Conservation (phyloP, 2,329 filamentous ascomycete species). For the Laburnicola sp. region DNA sequence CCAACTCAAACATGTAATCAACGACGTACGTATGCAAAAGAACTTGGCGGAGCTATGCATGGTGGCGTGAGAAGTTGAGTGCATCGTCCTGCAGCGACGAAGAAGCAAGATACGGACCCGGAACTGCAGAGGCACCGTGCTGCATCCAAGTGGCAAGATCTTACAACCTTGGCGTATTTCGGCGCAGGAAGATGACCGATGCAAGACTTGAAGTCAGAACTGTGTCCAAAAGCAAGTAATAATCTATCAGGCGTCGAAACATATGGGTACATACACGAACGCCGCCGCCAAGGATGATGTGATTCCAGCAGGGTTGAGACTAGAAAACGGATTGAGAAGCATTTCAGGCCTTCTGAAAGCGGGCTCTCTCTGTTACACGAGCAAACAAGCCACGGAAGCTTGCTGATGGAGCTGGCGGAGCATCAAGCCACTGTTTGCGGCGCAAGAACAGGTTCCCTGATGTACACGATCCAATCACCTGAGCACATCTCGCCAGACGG, state of each 20-base stretch:
- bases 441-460: slow-evolving; percentile 8
- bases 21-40: neutral
- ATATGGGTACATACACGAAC: no score
- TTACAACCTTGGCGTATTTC: no score
- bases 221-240: no score
- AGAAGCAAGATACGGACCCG: neutral
- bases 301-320: neutral
- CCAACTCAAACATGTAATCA: neutral
- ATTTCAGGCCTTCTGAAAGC: neutral
- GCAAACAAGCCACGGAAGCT: slow-evolving; percentile 6
- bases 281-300: slow-evolving; percentile 3
- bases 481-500: neutral
- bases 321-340: neutral
- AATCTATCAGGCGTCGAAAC: no score
- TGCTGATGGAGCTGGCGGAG: neutral
- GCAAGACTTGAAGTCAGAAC: no score
- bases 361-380: no score
- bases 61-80: slow-evolving; percentile 3
- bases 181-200: no score
- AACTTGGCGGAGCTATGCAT: neutral
- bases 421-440: neutral
- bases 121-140: neutral
- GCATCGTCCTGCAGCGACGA: neutral
- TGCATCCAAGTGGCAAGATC: neutral
- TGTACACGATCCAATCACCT: slow-evolving; percentile 10